Percentiles rank a stretch among this genome's conserved stretches.
phyloP scores from a whole-genome alignment of 371 early-diverging fungal species.

The Capillidium rhysosporum region DNA sequence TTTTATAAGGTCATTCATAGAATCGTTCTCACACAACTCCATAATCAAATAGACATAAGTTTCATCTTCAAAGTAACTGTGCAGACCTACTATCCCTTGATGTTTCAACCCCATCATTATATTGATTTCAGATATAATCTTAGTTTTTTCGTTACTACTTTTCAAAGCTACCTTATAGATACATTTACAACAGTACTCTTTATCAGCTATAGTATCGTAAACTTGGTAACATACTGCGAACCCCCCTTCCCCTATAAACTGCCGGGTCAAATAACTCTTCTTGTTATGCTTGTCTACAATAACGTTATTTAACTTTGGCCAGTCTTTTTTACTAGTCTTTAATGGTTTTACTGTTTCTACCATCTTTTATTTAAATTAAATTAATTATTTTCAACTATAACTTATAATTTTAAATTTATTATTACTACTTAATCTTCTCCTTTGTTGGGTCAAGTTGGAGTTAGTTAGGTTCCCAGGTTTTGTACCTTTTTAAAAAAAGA shows the following conservation, averaged over 20 bases:
- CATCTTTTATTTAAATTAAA: too few relatives aligned
- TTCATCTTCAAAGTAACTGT: slow-evolving; percentile 72
- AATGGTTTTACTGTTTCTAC: background rate
- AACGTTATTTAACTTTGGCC: background rate
- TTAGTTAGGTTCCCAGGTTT: too few relatives aligned
- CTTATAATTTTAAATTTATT: too few relatives aligned
- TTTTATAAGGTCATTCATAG: slow-evolving; percentile 62
- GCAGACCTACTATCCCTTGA: slow-evolving; percentile 67
- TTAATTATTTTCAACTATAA: too few relatives aligned
- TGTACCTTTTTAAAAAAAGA: too few relatives aligned
- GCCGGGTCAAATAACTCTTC: background rate
- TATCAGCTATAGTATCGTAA: background rate
- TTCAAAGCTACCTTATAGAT: background rate
- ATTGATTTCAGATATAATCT: slow-evolving; percentile 41
- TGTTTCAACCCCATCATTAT: slow-evolving; percentile 66
- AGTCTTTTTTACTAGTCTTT: background rate
- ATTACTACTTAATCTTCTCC: too few relatives aligned
- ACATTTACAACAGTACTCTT: background rate
- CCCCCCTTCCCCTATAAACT: background rate
- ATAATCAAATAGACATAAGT: slow-evolving; percentile 82
- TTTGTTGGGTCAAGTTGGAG: too few relatives aligned
- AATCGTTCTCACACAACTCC: slow-evolving; percentile 87
- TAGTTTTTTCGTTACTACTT: background rate
- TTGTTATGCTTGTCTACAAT: background rate
- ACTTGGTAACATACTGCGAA: slow-evolving; percentile 1